Percentiles rank a stretch among this genome's conserved stretches.
phyloP scores from a whole-genome alignment of 2,329 filamentous ascomycete genomes.

The Orbilia brochopaga region DNA sequence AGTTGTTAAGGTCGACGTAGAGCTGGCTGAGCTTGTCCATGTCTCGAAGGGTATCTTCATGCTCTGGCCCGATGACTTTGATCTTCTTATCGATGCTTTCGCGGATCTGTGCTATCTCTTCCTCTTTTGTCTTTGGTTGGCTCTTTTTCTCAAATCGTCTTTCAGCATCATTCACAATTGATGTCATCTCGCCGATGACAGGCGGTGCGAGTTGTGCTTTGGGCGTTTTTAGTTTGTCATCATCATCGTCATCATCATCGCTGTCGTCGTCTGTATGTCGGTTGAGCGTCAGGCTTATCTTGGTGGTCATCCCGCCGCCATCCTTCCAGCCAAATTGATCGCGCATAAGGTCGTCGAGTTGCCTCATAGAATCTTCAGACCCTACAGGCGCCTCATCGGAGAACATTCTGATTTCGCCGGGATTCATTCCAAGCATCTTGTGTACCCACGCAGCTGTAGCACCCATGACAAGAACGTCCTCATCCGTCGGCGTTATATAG shows the following conservation, averaged over 20 bases:
- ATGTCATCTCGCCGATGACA: background rate
- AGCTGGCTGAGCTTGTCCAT: slow-evolving; percentile 12
- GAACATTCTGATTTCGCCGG: slow-evolving; percentile 7
- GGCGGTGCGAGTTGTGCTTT: background rate
- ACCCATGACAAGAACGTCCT: slow-evolving; percentile 10
- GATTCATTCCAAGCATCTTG: slow-evolving; percentile 13
- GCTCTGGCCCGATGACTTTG: slow-evolving; percentile 13
- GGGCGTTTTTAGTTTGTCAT: background rate
- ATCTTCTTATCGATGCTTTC: slow-evolving; percentile 10
- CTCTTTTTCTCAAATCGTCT: background rate
- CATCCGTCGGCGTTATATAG: slow-evolving; percentile 11
- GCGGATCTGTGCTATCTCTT: slow-evolving; percentile 1
- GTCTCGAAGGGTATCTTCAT: slow-evolving; percentile 19
- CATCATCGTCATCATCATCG: background rate
- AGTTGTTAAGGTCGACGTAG: background rate
- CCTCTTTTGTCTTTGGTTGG: background rate
- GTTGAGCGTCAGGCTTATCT: background rate
- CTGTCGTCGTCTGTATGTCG: background rate
- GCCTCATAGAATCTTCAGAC: background rate
- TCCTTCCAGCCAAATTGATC: background rate
- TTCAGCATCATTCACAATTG: background rate
- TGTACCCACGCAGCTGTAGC: slow-evolving; percentile 26
- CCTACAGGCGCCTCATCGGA: background rate
- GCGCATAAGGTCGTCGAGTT: background rate
- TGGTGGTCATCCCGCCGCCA: background rate